phyloP scores from a whole-genome alignment of 768 basidiomycete genomes.

The Cystoderma amianthinum region DNA sequence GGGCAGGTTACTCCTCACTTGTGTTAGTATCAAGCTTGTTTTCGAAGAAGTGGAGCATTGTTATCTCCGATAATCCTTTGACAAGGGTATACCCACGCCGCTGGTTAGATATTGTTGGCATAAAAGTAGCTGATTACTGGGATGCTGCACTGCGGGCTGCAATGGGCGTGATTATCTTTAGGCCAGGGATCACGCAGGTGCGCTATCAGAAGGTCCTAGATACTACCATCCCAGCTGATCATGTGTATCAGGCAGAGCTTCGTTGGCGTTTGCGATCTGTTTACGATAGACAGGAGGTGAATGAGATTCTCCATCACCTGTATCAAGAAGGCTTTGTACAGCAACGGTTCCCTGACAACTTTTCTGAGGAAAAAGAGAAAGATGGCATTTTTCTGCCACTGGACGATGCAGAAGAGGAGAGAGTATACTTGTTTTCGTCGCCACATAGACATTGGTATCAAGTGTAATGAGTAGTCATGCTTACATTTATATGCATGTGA shows the following conservation, averaged over 20 bases:
- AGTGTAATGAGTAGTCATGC: conserved; percentile 26
- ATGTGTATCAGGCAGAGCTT: conserved; percentile 47
- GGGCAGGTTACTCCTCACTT: conserved; percentile 54
- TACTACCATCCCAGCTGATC: no score
- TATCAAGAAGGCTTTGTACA: conserved; percentile 43
- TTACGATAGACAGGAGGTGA: conserved; percentile 71
- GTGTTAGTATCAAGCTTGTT: conserved; percentile 51
- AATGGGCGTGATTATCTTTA: conserved; percentile 55
- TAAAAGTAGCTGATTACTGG: conserved; percentile 58
- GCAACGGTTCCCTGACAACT: conserved; percentile 14
- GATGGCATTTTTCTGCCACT: conserved; percentile 21
- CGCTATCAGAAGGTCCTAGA: no score
- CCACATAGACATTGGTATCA: conserved; percentile 62
- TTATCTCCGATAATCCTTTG: conserved; percentile 35
- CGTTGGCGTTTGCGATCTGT: conserved; percentile 64
- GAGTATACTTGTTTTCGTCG: conserved; percentile 51
- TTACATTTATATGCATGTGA: no score
- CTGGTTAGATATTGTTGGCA: conserved; percentile 72
- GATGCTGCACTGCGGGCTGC: conserved; percentile 65
- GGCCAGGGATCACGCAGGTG: conserved; percentile 73
- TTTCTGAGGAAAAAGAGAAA: conserved; percentile 12
- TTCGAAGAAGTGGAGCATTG: conserved; percentile 49
- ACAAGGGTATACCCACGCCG: conserved; percentile 57
- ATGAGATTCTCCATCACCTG: conserved; percentile 53
- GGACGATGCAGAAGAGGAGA: conserved; percentile 45